Evolutionary conservation across 331 rosid genomes (phyloP).

Genomic region (Acacia concinna): DNA sequence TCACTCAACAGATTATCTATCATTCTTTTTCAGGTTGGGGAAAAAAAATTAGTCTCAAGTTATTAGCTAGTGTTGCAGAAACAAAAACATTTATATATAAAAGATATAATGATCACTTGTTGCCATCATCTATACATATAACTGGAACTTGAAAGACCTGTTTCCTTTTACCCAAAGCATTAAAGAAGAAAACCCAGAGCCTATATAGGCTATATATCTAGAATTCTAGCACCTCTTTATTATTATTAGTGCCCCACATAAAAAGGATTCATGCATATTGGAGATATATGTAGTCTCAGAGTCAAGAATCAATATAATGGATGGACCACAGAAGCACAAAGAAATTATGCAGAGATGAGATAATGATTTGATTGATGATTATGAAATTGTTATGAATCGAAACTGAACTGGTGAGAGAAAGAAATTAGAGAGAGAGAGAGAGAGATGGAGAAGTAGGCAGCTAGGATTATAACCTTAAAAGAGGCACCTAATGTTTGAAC

Average conservation of each 20-base stretch:
- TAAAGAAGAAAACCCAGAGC: conserved; percentile 20
- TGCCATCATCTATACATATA: neutral
- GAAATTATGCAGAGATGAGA: conserved; percentile 11
- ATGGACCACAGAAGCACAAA: conserved; percentile 39
- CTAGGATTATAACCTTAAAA: conserved; percentile 36
- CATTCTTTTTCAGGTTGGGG: neutral
- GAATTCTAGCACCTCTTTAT: conserved; percentile 23
- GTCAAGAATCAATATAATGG: neutral
- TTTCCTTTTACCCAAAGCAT: conserved; percentile 35
- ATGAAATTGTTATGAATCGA: neutral
- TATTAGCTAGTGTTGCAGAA: conserved; percentile 26
- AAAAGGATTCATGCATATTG: neutral
- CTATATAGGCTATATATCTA: neutral
- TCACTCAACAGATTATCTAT: conserved; percentile 15
- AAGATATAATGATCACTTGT: neutral
- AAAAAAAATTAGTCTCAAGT: neutral
- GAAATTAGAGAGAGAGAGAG: neutral
- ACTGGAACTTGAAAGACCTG: conserved; percentile 42
- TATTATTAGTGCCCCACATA: neutral
- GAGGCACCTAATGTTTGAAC: conserved; percentile 36
- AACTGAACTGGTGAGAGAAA: conserved; percentile 33
- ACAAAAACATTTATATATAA: neutral
- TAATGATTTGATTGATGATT: conserved; percentile 7
- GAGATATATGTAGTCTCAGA: neutral
- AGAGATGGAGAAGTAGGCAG: conserved; percentile 6